Percentiles rank a stretch among this genome's conserved stretches.
Conservation (phyloP, 1,284 basidiomycete species). For the Malassezia brasiliensis region DNA sequence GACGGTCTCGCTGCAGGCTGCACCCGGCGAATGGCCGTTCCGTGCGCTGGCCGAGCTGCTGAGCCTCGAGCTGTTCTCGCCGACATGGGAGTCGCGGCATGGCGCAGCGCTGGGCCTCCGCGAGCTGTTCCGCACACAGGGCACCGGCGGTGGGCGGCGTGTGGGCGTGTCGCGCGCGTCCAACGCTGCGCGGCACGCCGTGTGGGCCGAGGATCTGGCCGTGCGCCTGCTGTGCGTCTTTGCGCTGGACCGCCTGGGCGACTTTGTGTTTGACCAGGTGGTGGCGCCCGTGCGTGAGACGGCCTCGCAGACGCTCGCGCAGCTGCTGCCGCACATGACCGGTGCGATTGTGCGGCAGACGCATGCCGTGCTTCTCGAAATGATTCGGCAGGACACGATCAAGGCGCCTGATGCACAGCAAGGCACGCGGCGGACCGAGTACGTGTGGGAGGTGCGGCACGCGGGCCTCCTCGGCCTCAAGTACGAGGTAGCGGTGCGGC, state of each 20-base stretch:
- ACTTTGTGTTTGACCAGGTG: conserved; percentile 94
- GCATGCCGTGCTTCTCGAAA: conserved; percentile 72
- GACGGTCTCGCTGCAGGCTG: conserved; percentile 23
- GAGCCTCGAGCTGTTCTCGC: conserved; percentile 70
- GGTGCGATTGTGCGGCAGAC: conserved; percentile 64
- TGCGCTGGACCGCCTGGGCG: conserved; percentile 91
- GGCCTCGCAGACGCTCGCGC: conserved; percentile 84
- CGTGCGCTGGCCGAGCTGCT: conserved; percentile 71
- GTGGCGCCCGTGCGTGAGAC: conserved; percentile 95
- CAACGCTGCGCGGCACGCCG: conserved; percentile 55
- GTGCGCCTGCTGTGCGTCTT: conserved; percentile 80
- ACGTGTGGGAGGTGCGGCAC: conserved; percentile 95
- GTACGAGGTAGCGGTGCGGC: conserved; percentile 89
- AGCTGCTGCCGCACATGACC: conserved; percentile 77
- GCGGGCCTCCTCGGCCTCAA: conserved; percentile 92
- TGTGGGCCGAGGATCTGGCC: conserved; percentile 80
- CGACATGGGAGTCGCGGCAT: conserved; percentile 86
- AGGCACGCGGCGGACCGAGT: conserved; percentile 49
- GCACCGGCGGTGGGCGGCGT: conserved; percentile 64
- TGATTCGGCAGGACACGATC: conserved; percentile 75
- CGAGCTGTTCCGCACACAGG: conserved; percentile 78
- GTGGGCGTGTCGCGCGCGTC: conserved; percentile 19
- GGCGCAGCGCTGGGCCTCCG: conserved; percentile 84
- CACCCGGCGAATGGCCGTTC: conserved; percentile 76
- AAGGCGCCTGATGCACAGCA: neutral